A percentile compares a stretch with the other conserved stretches of the same genome.
These are phyloP conservation scores for Naganishia randhawae DNA, from an alignment of 768 basidiomycete genomes.

Conservation along the genomic window DNA sequence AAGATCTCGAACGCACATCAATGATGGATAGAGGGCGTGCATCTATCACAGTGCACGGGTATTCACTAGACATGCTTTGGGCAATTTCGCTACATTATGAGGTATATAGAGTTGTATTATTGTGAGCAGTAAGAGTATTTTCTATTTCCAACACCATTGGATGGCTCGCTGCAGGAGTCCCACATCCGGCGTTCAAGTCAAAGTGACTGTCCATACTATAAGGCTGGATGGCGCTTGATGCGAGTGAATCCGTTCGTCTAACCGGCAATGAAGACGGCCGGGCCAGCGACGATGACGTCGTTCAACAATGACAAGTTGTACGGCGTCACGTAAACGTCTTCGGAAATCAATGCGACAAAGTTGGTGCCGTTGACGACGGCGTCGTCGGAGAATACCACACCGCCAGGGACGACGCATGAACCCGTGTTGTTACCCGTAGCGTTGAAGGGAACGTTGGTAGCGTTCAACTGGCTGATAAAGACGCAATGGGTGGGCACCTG, in stretches of 20 bases:
- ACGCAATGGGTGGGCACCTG: conserved; percentile 57
- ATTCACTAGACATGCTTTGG: no score
- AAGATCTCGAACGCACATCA: no score
- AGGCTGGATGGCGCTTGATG: no score
- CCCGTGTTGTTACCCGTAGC: conserved; percentile 54
- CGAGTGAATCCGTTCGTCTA: conserved; percentile 31
- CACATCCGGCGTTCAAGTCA: no score
- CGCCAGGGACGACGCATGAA: conserved; percentile 57
- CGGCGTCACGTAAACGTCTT: conserved; percentile 58
- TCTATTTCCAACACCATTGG: no score
- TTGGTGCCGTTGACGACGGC: conserved; percentile 59
- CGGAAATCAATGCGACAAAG: conserved; percentile 59
- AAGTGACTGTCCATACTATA: no score
- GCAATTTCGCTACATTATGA: no score
- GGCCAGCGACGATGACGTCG: conserved; percentile 59
- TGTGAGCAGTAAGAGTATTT: no score
- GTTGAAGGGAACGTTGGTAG: conserved; percentile 59
- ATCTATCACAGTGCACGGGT: no score
- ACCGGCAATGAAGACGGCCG: conserved; percentile 57
- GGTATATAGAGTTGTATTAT: no score
- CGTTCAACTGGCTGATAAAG: conserved; percentile 64
- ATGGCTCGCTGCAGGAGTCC: no score
- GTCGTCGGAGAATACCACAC: conserved; percentile 54
- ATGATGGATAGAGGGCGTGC: no score
- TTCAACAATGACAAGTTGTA: conserved; percentile 59